Evolutionary conservation across 2,329 filamentous ascomycete species (phyloP).

Genomic region (Biscogniauxia marginata): DNA sequence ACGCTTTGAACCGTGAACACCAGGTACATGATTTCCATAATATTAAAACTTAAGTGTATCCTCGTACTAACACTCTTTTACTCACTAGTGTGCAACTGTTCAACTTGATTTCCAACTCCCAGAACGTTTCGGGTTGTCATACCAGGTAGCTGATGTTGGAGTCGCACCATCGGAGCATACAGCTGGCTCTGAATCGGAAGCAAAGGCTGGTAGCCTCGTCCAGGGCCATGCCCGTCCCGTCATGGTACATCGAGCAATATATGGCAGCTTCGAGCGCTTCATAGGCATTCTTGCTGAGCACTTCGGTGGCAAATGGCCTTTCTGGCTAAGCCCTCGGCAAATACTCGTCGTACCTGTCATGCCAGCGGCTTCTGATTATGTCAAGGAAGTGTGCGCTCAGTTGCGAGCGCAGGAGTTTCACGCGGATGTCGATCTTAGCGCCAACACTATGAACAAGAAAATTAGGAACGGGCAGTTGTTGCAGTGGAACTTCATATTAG

Average conservation of each 20-base stretch:
- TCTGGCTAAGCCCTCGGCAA: slow-evolving; percentile 84
- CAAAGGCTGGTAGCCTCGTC: slow-evolving; percentile 22
- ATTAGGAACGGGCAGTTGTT: slow-evolving; percentile 77
- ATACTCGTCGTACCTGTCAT: slow-evolving; percentile 75
- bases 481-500: slow-evolving; percentile 83
- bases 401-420: slow-evolving; percentile 69
- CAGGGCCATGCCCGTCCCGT: slow-evolving; percentile 65
- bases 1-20: slow-evolving; percentile 73
- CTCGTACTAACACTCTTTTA: slow-evolving; percentile 53
- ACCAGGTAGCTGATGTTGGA: slow-evolving; percentile 69
- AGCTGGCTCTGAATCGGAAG: slow-evolving; percentile 2
- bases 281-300: slow-evolving; percentile 80
- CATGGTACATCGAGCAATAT: slow-evolving; percentile 87
- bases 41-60: slow-evolving; percentile 10
- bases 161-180: slow-evolving; percentile 36
- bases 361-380: slow-evolving; percentile 69
- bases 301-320: slow-evolving; percentile 84
- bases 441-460: slow-evolving; percentile 88
- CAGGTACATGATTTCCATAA: not conserved
- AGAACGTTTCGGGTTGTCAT: slow-evolving; percentile 83
- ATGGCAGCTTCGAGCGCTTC: slow-evolving; percentile 60
- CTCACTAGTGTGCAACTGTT: slow-evolving; percentile 72
- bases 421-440: slow-evolving; percentile 67
- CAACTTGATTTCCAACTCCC: slow-evolving; percentile 89
- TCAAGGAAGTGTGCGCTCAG: slow-evolving; percentile 67